Base-by-base conservation (phyloP, 768 basidiomycete species). In the Podaxis mareebaensis region DNA sequence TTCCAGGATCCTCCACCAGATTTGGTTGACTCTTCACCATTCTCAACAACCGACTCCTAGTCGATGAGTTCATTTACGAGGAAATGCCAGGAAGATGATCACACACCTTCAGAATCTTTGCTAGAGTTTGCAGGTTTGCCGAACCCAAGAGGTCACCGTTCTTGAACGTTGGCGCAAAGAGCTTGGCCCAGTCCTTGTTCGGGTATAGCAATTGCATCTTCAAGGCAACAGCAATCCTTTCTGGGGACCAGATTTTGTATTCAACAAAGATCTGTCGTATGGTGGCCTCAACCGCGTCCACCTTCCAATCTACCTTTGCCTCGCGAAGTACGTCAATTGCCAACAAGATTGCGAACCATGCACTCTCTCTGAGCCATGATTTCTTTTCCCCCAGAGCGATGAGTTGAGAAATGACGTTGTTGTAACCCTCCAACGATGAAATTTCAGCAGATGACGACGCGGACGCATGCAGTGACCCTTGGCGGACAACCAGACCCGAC, bases 351-450 rank as follows among this genome's bases (percentile, higher is more conserved):
- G 86, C 81, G 86, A 93, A 96, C 91, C 93, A 96, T 13, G 89
- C 91, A 70, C 91, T 91, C 75, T 99, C 96, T 42, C 89, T 81
- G 55, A 99, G 75, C 95, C 95, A 98, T 0, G 89, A 88, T 74
- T 96, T 97, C 71, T 87, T 85, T 68, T 90, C 86, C 24, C 92
- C 93, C 49, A 97, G 76, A 8, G 76, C 79, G 42, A 92, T 66
- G 20, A 97, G 81, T 60, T 87, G 78, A 6, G 74, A 72, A 62
- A 96, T 68, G 10, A 88, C 80, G 30, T 84, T 79, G 28, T 78
- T 75, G 74, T 85, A 96, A 58, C 83, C 81, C 30, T 81, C 78
- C 51, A 85, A 67, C n/a, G 81, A 85, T 2, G 92, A 87, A 1
- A 82, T 78, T 2, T 82, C 68, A 2, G 83, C 78, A 5, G 81